Base-by-base conservation (phyloP, 169 alveolate genomes). In the Cryptosporidium ryanae region DNA sequence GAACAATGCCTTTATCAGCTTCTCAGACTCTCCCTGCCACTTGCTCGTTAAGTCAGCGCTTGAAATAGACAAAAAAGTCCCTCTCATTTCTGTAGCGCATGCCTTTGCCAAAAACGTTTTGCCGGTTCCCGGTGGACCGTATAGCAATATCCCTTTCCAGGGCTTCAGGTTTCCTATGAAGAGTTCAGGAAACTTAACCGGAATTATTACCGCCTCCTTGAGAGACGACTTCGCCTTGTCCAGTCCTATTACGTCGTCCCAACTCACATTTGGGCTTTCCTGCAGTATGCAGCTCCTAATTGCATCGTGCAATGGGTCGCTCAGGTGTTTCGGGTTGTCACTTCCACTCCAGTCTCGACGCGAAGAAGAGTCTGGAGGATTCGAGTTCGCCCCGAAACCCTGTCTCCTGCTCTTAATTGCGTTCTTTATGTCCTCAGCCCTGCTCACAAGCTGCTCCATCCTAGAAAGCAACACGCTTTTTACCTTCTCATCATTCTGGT, bases 61-160 rank as follows among this genome's bases (percentile, higher is more conserved):
- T 6, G 99, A 96, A 25, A 98, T 97, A 90, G 97, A 91, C 84
- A 97, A 93, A 94, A 96, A 97, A n/a, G 97, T 95, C 48, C 97
- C 97, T 61, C 94, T 96, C 61, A 96, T 97, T 93, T 98, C 99
- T 21, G 99, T 98, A 6, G 99, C 99, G 82, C 99, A 97, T 21
- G 99, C 99, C 91, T 98, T 97, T 3, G 99, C 99, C 59, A 98
- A 90, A 91, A 92, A 97, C 15, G 99, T 95, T 92, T 98, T 98
- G 34, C 99, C 99, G 43, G 99, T 97, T 31, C 99, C 99, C 4
- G 99, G 99, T 18, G 99, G 99, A 59, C 98, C 98, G 81, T 96
- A 96, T 50, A 96, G 89, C 27, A 96, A 87, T 38, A 96, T 96
- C 23, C 96, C 97, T 64, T 94, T 93, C 98, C 98, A 96, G 23